A percentile compares a stretch with the other conserved stretches of the same genome.
Evolutionary conservation across 805 yeast species (phyloP).

Genomic region (Lipomyces lipofer): DNA sequence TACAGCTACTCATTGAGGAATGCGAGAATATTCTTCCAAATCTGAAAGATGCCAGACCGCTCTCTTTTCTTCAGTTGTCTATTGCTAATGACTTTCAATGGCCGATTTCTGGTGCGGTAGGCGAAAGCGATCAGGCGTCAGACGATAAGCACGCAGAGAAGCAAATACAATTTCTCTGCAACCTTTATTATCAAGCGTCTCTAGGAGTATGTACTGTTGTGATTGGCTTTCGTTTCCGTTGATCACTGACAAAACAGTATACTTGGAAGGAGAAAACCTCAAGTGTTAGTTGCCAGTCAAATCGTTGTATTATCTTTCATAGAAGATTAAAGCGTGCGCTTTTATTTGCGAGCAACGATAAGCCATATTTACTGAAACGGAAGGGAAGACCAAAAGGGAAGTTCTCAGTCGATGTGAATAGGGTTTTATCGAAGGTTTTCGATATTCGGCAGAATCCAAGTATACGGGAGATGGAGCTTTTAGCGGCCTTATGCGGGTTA

Average conservation of each 20-base stretch:
- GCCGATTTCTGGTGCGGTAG: not conserved
- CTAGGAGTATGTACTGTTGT: not conserved
- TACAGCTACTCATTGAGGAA: not conserved
- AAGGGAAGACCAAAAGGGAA: not conserved
- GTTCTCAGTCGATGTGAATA: not conserved
- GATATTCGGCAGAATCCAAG: not conserved
- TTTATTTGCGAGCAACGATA: too few relatives aligned
- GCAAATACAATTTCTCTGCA: not conserved
- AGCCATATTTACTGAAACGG: not conserved
- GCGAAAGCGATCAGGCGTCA: too few relatives aligned
- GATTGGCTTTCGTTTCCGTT: too few relatives aligned
- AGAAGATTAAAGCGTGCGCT: too few relatives aligned
- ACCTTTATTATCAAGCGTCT: conserved; percentile 1
- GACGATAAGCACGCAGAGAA: not conserved
- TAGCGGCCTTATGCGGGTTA: conserved; percentile 1
- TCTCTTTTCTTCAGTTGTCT: not conserved
- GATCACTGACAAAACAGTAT: too few relatives aligned
- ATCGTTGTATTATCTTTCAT: too few relatives aligned
- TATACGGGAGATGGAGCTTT: not conserved
- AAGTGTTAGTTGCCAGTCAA: too few relatives aligned
- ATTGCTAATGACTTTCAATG: too few relatives aligned
- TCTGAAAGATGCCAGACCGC: not conserved
- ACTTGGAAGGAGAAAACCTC: too few relatives aligned
- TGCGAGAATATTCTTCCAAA: not conserved
- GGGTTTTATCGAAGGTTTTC: not conserved